A percentile compares a stretch with the other conserved stretches of the same genome.
Evolutionary conservation across 495 filamentous ascomycete species (phyloP).

Genomic region (Umbilicaria muhlenbergii): DNA sequence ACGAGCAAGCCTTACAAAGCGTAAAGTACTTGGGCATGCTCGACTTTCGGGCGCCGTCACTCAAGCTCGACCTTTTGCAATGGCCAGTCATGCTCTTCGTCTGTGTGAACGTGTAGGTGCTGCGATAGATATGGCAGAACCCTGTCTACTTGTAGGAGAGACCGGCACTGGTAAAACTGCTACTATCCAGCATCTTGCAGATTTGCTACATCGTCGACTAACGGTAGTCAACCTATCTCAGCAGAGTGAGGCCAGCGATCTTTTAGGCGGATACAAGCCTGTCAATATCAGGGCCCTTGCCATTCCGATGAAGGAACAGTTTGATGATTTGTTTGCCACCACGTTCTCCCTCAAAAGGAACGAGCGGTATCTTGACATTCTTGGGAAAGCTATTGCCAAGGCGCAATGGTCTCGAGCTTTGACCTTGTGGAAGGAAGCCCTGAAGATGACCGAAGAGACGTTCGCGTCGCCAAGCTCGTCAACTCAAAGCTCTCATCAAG

Average conservation of each 20-base stretch:
- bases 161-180: slow-evolving; percentile 98
- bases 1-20: slow-evolving; percentile 41
- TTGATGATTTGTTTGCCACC: slow-evolving; percentile 71
- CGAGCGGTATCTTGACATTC: slow-evolving; percentile 61
- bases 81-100: slow-evolving; percentile 52
- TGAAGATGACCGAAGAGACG: slow-evolving; percentile 67
- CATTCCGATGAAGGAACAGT: slow-evolving; percentile 82
- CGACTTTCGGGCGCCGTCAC: too few relatives aligned
- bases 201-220: slow-evolving; percentile 63
- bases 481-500: slow-evolving; percentile 27
- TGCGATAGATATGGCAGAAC: slow-evolving; percentile 69
- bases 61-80: slow-evolving; percentile 40
- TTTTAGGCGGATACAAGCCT: slow-evolving; percentile 92
- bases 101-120: slow-evolving; percentile 74
- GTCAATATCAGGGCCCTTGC: slow-evolving; percentile 77
- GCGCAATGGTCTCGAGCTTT: slow-evolving; percentile 73
- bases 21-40: slow-evolving; percentile 4
- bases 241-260: slow-evolving; percentile 86
- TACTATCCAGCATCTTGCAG: slow-evolving; percentile 80
- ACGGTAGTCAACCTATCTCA: slow-evolving; percentile 90
- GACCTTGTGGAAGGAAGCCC: slow-evolving; percentile 74
- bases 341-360: slow-evolving; percentile 83
- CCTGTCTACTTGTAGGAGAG: slow-evolving; percentile 86
- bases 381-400: slow-evolving; percentile 63
- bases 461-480: slow-evolving; percentile 25